Conservation (phyloP, 2,329 filamentous ascomycete genomes). For the Didymella keratinophila region DNA sequence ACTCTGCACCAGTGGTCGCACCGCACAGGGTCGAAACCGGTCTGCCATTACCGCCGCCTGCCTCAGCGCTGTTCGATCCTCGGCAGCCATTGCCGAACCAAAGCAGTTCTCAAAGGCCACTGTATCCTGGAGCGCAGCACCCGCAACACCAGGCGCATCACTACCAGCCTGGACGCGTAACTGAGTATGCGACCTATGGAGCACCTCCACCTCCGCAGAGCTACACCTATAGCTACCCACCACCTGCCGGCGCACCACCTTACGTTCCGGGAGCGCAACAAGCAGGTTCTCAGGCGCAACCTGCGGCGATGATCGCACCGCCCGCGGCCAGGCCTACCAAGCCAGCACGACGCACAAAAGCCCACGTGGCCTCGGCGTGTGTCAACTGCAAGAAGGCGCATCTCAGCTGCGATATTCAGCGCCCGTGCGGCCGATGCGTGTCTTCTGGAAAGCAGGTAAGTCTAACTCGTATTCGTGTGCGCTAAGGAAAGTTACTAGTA, state of each 20-base stretch:
- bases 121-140: constrained; percentile 44
- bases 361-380: constrained; percentile 84
- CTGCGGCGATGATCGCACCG: constrained; percentile 44
- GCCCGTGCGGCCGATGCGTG: constrained; percentile 79
- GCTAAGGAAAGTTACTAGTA: constrained; percentile 19
- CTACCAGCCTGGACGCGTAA: constrained; percentile 37
- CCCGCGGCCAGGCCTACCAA: constrained; percentile 42
- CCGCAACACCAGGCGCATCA: constrained; percentile 33
- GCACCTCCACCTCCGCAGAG: constrained; percentile 32
- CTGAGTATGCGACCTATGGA: constrained; percentile 39
- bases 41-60: constrained; percentile 37
- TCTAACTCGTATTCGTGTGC: constrained; percentile 16
- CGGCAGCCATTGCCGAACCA: constrained; percentile 32
- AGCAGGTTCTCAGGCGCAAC: constrained; percentile 42
- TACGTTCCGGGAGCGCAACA: constrained; percentile 40
- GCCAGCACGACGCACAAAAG: constrained; percentile 65
- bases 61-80: constrained; percentile 37
- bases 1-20: constrained; percentile 33
- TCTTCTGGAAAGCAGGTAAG: constrained; percentile 74
- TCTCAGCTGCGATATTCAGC: constrained; percentile 71
- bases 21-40: constrained; percentile 35
- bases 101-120: constrained; percentile 32
- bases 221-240: constrained; percentile 44
- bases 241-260: constrained; percentile 31
- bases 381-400: constrained; percentile 87